Base-by-base conservation (phyloP, 1,284 basidiomycete genomes). In the Flammula alnicola region DNA sequence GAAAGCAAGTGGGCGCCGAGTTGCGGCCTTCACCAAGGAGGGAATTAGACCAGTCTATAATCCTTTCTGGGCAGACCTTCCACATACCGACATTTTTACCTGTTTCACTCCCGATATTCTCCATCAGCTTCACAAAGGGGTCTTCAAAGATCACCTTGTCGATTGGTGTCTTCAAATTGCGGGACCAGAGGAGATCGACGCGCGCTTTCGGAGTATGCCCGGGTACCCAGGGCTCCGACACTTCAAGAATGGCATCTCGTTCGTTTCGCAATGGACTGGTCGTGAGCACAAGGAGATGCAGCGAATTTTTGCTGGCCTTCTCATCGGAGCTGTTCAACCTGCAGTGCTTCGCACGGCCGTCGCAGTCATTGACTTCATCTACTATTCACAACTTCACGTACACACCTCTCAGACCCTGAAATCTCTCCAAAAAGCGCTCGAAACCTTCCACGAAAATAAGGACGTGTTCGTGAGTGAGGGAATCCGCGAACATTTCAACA, bases 121-220 rank as follows among this genome's bases (percentile, higher is more conserved):
- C 5, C 71, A 74, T 50, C 68, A 69, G 40, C 57, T 73, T 2
- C 65, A 74, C 55, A 70, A 74, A 51, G 71, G 71, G 2, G 50
- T 70, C 7, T 69, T 72, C 59, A 71, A 70, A 41, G 58, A 63
- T 43, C 67, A 70, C 33, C 60, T 69, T 1, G 57, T 68, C 3
- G 62, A 56, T 3, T 71, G 64, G 63, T 42, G 32, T n/a, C 45
- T 51, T 14, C 41, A 64, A 46, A 45, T 54, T 23, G 23, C 54
- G 27, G 42, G 57, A 1, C 49, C 44, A 23, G 44, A 52, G 0
- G 67, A 68, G 40, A 25, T 73, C 11, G 69, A 73, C 44, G 38
- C 30, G 11, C 55, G 58, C 0, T 66, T 68, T 45, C 48, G 43
- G 5, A 36, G 59, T 0, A 61, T 69, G 58, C 51, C 68, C 1